A percentile compares a stretch with the other conserved stretches of the same genome.
Evolutionary conservation across 176 grass and related monocot species (phyloP).

Genomic region (Themeda triandra): DNA sequence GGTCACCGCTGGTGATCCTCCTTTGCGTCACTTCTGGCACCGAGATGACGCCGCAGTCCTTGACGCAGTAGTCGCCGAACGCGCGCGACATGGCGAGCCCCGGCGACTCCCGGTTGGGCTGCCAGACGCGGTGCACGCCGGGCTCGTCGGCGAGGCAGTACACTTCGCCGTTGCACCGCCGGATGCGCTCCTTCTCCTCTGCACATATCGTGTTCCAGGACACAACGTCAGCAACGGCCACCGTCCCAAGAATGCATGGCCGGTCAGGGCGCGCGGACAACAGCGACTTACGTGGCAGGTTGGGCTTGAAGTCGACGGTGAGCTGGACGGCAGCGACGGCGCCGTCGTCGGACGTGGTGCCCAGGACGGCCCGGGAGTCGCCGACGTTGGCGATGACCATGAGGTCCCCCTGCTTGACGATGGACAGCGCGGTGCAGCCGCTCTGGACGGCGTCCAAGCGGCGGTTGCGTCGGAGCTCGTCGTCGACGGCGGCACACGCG

Average conservation of each 20-base stretch:
- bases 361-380: conserved; percentile 88
- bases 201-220: neutral
- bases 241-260: neutral
- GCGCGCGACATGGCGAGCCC: conserved; percentile 96
- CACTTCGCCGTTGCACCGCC: conserved; percentile 67
- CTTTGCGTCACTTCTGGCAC: conserved; percentile 72
- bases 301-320: conserved; percentile 84
- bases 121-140: conserved; percentile 73
- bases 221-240: neutral
- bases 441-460: conserved; percentile 68
- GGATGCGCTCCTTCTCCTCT: conserved; percentile 86
- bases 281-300: conserved; percentile 71
- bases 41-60: conserved; percentile 82
- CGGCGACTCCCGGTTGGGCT: conserved; percentile 56
- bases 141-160: conserved; percentile 72
- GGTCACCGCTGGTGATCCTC: conserved; percentile 49
- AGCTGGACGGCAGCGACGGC: conserved; percentile 67
- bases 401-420: conserved; percentile 78
- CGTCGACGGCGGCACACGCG: conserved; percentile 61
- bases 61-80: conserved; percentile 84
- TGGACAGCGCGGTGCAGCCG: conserved; percentile 70
- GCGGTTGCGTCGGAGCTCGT: conserved; percentile 55
- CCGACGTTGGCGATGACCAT: conserved; percentile 84
- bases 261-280: neutral
- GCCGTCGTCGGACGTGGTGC: conserved; percentile 44